Evolutionary conservation across 2,329 filamentous ascomycete genomes (phyloP).

Genomic region (Fusarium neocosmosporiellum): DNA sequence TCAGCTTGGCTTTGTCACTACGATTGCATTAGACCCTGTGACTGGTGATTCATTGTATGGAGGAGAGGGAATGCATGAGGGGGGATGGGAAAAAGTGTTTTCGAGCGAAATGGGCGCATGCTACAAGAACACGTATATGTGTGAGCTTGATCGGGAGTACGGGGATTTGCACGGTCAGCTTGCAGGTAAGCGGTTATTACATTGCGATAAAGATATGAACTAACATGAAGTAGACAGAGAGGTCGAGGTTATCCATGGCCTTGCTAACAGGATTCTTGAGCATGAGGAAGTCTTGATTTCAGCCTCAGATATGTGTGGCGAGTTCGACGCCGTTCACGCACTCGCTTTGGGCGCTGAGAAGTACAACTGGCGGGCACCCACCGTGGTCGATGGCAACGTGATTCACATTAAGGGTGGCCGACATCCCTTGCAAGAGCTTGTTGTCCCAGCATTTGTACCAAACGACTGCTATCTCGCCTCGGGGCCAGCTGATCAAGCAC

Average conservation of each 20-base stretch:
- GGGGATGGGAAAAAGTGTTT: constrained; percentile 83
- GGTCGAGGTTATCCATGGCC: constrained; percentile 85
- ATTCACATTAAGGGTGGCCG: constrained; percentile 82
- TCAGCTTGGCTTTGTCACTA: constrained; percentile 89
- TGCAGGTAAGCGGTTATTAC: constrained; percentile 66
- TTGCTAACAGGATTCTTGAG: constrained; percentile 77
- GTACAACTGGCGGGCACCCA: constrained; percentile 77
- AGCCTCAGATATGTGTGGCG: constrained; percentile 84
- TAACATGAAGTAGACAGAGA: constrained; percentile 73
- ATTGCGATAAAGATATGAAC: background rate
- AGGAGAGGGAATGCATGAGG: constrained; percentile 65
- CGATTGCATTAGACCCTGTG: constrained; percentile 66
- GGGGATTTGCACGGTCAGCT: constrained; percentile 90
- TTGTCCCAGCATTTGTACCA: constrained; percentile 81
- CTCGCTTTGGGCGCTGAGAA: constrained; percentile 80
- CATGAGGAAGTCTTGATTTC: constrained; percentile 73
- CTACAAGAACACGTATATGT: constrained; percentile 88
- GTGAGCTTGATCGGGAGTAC: constrained; percentile 80
- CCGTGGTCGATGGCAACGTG: constrained; percentile 75
- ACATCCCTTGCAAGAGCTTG: constrained; percentile 88
- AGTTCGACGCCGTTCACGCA: constrained; percentile 87
- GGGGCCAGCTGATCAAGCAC: constrained; percentile 55
- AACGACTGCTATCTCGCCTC: constrained; percentile 81
- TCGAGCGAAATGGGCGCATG: constrained; percentile 77
- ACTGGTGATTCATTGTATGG: constrained; percentile 70